Evolutionary conservation across 2,329 filamentous ascomycete species (phyloP), one percentile per base, ranked within the genome.

Genomic region (Harringtonia lauricola): DNA sequence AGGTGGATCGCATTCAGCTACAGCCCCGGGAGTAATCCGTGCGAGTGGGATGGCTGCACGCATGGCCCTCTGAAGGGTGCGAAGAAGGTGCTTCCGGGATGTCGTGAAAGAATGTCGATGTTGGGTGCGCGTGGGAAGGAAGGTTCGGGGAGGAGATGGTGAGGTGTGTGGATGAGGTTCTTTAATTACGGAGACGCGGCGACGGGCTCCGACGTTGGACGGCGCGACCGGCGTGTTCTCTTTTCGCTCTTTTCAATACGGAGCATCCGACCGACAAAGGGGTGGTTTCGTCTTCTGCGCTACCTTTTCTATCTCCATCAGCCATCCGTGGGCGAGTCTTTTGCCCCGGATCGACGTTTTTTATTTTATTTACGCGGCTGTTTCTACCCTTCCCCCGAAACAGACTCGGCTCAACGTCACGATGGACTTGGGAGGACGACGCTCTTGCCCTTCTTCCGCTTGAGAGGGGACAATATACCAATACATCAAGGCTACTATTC

Each of bases 1-100:
- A 58, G 54, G 41, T 36, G 39, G 12, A 5, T 26, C 30, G 15
- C 8, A 14, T 14, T 31, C 12, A 31, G 30, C 30, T 31, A 10
- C 24, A 6, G 6, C 24, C 24, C 6, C 24, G 24, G 24, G 24
- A 26, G 10, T 10, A 26, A 10, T 26, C 6, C 24, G 7, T 6
- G 10, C 24, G 7, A 26, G 24, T 26, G 8, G 33, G 4, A 21
- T 19, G 13, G 7, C 10, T 18, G 9, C 13, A 26, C 17, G 29
- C 7, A 17, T 37, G 36, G 30, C 15, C 10, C n/a, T 15, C 5
- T 17, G 22, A 30, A 18, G 15, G 19, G 29, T 12, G 26, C 2
- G 17, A 34, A 14, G 36, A 18, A 17, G 41, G 12, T 17, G 34
- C 6, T 18, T 18, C 17, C 18, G 19, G 28, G 18, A 21, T 26